Evolutionary conservation across 768 basidiomycete species (phyloP).

Genomic region (Pleurotus sapidus): DNA sequence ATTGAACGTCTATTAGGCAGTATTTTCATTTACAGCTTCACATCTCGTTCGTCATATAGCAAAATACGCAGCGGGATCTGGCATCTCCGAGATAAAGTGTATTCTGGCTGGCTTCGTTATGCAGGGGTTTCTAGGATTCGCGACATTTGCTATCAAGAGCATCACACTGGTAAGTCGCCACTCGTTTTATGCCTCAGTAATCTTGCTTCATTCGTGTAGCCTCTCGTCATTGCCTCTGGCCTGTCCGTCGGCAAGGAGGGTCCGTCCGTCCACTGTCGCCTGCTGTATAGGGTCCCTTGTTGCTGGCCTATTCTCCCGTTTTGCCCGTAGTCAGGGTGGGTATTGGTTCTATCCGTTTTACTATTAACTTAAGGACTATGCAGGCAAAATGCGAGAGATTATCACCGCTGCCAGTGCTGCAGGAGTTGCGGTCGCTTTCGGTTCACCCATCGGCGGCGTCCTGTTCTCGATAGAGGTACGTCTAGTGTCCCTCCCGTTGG

Average conservation of each 20-base stretch:
- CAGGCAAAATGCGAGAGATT: constrained; percentile 85
- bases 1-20: constrained; percentile 43
- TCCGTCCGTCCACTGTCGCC: constrained; percentile 95
- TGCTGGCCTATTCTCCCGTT: constrained; percentile 79
- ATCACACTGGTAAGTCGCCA: constrained; percentile 72
- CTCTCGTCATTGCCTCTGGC: constrained; percentile 94
- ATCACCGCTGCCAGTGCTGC: constrained; percentile 95
- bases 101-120: constrained; percentile 97
- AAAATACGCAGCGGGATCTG: constrained; percentile 95
- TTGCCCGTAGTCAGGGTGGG: constrained; percentile 73
- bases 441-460: constrained; percentile 96
- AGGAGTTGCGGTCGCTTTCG: constrained; percentile 97
- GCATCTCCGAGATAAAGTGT: constrained; percentile 98
- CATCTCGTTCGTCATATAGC: constrained; percentile 88
- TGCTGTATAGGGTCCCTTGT: constrained; percentile 91
- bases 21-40: constrained; percentile 84
- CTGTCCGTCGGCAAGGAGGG: constrained; percentile 98
- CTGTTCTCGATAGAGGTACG: constrained; percentile 93
- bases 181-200: background rate
- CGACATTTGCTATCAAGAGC: constrained; percentile 92
- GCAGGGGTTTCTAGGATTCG: constrained; percentile 89
- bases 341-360: constrained; percentile 32
- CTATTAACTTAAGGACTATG: background rate
- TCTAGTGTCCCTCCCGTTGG: constrained; percentile 8
- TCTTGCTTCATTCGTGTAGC: constrained; percentile 44